Evolutionary conservation across 352 stramenopile species (phyloP), one percentile per base, ranked within the genome.

Genomic region (Globisporangium apiculatum): DNA sequence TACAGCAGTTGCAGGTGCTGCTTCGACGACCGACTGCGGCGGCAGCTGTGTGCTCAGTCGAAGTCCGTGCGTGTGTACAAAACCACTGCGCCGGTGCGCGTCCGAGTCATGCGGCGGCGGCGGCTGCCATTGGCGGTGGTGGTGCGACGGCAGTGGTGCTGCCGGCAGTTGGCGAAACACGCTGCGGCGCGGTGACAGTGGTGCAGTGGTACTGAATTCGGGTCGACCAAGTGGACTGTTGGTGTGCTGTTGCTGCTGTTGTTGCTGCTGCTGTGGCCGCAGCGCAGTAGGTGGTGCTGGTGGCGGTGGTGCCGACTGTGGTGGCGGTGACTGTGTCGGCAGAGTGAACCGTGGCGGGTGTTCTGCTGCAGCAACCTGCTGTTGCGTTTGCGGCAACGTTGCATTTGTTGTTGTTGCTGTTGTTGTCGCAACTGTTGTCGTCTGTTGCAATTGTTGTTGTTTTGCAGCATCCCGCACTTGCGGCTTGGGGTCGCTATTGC

Each of bases 131-230:
- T 57, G 37, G 43, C 2, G 18, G 18, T 31, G 24, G 24, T 31
- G 24, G 24, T 42, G 5, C 24, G 24, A 24, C 0, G 35, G 4
- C 57, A 52, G 24, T 9, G 45, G 49, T 11, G 41, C 11, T 10
- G 8, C 43, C 5, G 62, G 24, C 17, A 47, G 11, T 47, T 7
- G 42, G 6, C 58, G 66, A 11, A 70, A 62, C 31, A 63, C 54
- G 12, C 58, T 57, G 12, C 66, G 51, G n/a, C 55, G 62, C 5
- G 66, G 66, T 12, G 66, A 70, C 7, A 36, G 36, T 15, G 51
- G 58, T 11, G 53, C 43, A 1, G 38, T 14, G 17, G 31, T 56
- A n/a, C 48, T 48, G 14, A 61, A 48, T n/a, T 63, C 58, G 47
- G 57, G 47, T 4, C 48, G 35, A 14, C 24, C 51, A 41, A 54